A percentile compares a stretch with the other conserved stretches of the same genome.
phyloP scores from a whole-genome alignment of 768 basidiomycete genomes.

The Suillus decipiens region DNA sequence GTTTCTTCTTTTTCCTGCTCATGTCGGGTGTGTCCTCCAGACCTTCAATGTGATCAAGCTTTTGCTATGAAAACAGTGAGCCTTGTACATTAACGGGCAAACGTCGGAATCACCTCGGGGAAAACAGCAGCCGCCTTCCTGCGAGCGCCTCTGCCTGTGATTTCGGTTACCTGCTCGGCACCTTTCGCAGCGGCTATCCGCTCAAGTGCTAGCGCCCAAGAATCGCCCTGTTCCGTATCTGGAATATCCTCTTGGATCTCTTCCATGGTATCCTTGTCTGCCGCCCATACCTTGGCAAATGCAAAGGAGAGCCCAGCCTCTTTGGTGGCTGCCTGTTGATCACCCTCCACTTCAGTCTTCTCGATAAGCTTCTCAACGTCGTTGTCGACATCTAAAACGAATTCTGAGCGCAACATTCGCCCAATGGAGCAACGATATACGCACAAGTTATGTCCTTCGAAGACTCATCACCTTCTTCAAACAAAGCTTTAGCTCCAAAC shows the following conservation, averaged over 20 bases:
- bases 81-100: neutral
- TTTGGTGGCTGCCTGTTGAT: conserved; percentile 50
- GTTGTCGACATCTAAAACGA: conserved; percentile 62
- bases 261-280: conserved; percentile 70
- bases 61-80: conserved; percentile 25
- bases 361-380: conserved; percentile 88
- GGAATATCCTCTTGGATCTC: conserved; percentile 58
- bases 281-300: conserved; percentile 92
- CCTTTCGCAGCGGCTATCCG: conserved; percentile 45
- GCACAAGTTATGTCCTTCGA: conserved; percentile 71
- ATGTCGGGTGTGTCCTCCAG: conserved; percentile 41
- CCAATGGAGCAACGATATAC: conserved; percentile 19
- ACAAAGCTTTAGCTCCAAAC: conserved; percentile 85
- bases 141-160: conserved; percentile 73
- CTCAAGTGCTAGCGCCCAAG: conserved; percentile 77
- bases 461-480: conserved; percentile 58
- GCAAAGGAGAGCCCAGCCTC: conserved; percentile 66
- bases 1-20: conserved; percentile 39
- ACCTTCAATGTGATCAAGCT: conserved; percentile 33
- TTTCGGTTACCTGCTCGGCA: conserved; percentile 46
- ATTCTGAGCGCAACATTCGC: conserved; percentile 1
- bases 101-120: conserved; percentile 26
- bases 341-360: conserved; percentile 75
- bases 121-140: conserved; percentile 65
- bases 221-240: conserved; percentile 59